Percentiles rank a stretch among this genome's conserved stretches.
Conservation (phyloP, 129 eudicot species). For the Saposhnikovia divaricata region DNA sequence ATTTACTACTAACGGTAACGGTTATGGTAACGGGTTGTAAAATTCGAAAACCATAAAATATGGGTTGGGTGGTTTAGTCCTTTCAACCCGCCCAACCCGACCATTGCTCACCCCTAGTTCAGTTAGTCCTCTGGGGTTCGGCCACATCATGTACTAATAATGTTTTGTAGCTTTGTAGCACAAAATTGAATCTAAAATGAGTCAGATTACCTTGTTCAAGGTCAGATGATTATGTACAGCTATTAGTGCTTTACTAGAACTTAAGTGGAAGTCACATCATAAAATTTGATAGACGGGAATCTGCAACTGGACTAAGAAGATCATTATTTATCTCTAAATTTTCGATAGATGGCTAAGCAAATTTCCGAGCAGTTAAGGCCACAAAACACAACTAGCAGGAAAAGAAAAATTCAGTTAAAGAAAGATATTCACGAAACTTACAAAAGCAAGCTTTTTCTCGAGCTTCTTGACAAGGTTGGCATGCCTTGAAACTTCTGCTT, state of each 20-base stretch:
- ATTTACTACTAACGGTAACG: too few relatives aligned
- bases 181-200: too few relatives aligned
- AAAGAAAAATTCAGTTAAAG: neutral
- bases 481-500: conserved; percentile 66
- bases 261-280: neutral
- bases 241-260: neutral
- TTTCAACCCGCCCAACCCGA: too few relatives aligned
- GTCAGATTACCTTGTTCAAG: neutral
- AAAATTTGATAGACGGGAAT: neutral
- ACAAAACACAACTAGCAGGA: neutral
- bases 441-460: conserved; percentile 74
- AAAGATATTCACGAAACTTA: conserved; percentile 32
- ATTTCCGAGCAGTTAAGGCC: neutral
- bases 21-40: too few relatives aligned
- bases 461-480: conserved; percentile 79
- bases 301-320: neutral
- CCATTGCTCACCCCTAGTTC: too few relatives aligned
- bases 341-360: neutral
- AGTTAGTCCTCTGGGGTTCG: neutral
- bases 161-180: neutral
- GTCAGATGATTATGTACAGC: neutral
- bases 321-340: neutral
- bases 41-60: too few relatives aligned
- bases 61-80: too few relatives aligned
- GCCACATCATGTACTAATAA: neutral